Base-by-base conservation (phyloP, 192 early-diverging fungal genomes). In the Linnemannia elongata region DNA sequence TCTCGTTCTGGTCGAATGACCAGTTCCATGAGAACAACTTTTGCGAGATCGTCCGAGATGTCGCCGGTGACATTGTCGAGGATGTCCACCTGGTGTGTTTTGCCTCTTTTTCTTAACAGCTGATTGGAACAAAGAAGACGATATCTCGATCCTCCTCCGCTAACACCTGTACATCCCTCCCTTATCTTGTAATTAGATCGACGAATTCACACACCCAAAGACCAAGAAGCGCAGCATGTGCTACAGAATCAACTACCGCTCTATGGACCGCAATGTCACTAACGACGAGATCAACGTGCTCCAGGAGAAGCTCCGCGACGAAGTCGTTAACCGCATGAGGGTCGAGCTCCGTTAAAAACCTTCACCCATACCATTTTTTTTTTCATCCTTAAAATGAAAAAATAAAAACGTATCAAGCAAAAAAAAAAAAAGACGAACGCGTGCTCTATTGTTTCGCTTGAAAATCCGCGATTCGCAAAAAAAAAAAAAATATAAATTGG, bases 221-320 rank as follows among this genome's bases (percentile, higher is more conserved):
- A 96, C 96, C 0, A 94, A 96, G 41, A 92, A 90, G 71, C 90
- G 91, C 39, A 97, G 97, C 77, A 90, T 93, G 36, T 99, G 97
- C 87, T 99, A 96, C 90, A 92, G 97, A 66, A 98, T 99, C 82
- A 95, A 94, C 85, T 99, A 99, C 81, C 89, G 97, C 69, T 97
- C 97, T 8, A 99, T 99, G 98, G 98, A 99, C 87, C 93, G 94
- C 80, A 99, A 95, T 76, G 93, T 97, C 18, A 97, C 97, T 24
- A 97, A 99, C 82, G 95, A 94, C 47, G 98, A 99, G 83, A 97
- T 99, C 74, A 98, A 99, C 85, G 89, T 77, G n/a, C 94, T 99
- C 36, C 97, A 99, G 86, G 95, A 96, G 42, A 89, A 89, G 42
- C 91, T 98, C 10, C 92, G 97, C 18, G 73, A 89, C 1, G 85